A percentile compares a stretch with the other conserved stretches of the same genome.
Evolutionary conservation across 495 filamentous ascomycete genomes (phyloP).

Genomic region (Penicillium cinerascens): DNA sequence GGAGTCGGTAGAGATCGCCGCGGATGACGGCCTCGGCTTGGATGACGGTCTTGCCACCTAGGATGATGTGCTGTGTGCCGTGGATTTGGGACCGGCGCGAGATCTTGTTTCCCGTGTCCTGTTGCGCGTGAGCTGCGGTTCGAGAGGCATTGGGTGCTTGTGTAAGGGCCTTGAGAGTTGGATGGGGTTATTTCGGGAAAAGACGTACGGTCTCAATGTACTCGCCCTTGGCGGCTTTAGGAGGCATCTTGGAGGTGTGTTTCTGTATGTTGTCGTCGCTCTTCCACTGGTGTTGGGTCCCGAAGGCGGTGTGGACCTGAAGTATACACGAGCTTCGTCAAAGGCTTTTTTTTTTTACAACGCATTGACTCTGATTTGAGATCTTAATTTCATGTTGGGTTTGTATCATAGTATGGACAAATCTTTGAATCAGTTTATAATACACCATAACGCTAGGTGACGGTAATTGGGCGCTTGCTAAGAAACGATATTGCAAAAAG

Average conservation of each 20-base stretch:
- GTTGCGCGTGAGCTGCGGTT: conserved; percentile 7
- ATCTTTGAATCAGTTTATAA: too few relatives aligned
- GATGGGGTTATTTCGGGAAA: not conserved
- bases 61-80: conserved; percentile 95
- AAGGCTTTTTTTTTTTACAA: not conserved
- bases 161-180: not conserved
- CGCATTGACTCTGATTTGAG: not conserved
- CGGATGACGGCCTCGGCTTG: conserved; percentile 87
- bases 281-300: conserved; percentile 6
- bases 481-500: too few relatives aligned
- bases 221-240: conserved; percentile 76
- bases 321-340: not conserved
- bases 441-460: too few relatives aligned
- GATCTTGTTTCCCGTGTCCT: conserved; percentile 99
- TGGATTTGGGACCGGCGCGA: conserved; percentile 84
- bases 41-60: conserved; percentile 93
- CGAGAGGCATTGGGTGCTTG: not conserved
- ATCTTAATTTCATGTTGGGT: too few relatives aligned
- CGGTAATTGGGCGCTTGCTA: too few relatives aligned
- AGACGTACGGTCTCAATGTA: conserved; percentile 88
- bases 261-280: not conserved
- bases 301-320: conserved; percentile 10
- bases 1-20: conserved; percentile 71
- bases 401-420: too few relatives aligned
- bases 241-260: conserved; percentile 55